phyloP scores from a whole-genome alignment of 116 monocot species.

The Zostera marina region DNA sequence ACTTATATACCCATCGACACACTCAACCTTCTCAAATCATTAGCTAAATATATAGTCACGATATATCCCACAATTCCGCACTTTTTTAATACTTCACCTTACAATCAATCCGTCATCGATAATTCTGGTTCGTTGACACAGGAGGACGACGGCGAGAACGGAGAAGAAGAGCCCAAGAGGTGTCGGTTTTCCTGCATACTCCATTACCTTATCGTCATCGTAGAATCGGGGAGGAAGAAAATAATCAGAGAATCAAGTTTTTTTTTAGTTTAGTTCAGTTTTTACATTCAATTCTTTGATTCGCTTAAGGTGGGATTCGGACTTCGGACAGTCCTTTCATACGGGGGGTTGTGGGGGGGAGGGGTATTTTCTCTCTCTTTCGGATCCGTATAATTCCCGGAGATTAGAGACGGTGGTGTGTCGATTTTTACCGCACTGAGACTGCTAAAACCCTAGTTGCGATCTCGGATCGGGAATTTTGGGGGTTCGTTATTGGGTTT shows the following conservation, averaged over 20 bases:
- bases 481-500: constrained; percentile 1
- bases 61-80: too few relatives aligned
- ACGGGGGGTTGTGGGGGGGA: neutral
- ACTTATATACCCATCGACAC: too few relatives aligned
- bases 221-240: constrained; percentile 3
- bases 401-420: neutral
- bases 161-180: too few relatives aligned
- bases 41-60: too few relatives aligned
- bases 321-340: neutral
- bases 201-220: neutral
- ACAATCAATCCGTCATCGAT: too few relatives aligned
- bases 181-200: too few relatives aligned
- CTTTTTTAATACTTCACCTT: too few relatives aligned
- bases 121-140: too few relatives aligned
- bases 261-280: neutral
- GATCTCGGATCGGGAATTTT: neutral
- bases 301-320: too few relatives aligned
- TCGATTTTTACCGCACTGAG: neutral
- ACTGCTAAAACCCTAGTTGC: constrained; percentile 2
- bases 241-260: neutral
- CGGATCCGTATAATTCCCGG: neutral
- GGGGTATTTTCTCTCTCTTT: neutral
- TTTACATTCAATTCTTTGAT: neutral
- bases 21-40: too few relatives aligned
- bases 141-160: too few relatives aligned